Conservation (phyloP, 768 basidiomycete species). For the Podaxis sp. region DNA sequence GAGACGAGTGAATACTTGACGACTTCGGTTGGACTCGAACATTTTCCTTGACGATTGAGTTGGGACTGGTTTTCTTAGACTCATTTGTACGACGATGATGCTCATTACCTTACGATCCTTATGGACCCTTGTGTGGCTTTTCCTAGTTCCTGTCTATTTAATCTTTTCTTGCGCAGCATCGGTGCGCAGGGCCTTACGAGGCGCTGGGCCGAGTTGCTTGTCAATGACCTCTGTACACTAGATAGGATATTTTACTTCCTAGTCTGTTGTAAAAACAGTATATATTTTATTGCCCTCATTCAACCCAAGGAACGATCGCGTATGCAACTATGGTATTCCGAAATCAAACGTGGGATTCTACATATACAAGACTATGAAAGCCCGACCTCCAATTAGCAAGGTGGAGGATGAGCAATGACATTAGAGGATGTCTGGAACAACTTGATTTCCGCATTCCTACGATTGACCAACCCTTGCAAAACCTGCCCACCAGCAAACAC, state of each 20-base stretch:
- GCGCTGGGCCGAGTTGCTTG: neutral
- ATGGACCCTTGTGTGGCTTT: neutral
- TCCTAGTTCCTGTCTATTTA: neutral
- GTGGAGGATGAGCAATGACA: conserved; percentile 25
- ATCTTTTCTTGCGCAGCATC: neutral
- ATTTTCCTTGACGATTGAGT: conserved; percentile 2
- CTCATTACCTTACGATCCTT: neutral
- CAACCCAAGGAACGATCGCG: no score
- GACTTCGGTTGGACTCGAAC: conserved; percentile 7
- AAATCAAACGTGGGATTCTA: neutral
- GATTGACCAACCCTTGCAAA: conserved; percentile 25
- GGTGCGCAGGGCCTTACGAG: neutral
- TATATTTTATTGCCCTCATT: neutral
- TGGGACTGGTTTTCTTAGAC: conserved; percentile 10
- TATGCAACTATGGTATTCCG: neutral
- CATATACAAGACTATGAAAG: neutral
- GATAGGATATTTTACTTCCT: neutral
- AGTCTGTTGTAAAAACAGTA: conserved; percentile 1
- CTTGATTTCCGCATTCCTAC: conserved; percentile 27
- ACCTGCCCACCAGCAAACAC: conserved; percentile 26
- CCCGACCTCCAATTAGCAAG: conserved; percentile 9
- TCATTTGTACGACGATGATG: conserved; percentile 8
- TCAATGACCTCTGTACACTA: neutral
- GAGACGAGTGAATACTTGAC: neutral
- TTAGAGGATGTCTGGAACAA: conserved; percentile 30